Conservation (phyloP, 192 early-diverging fungal species). For the Glomus cerebriforme region DNA sequence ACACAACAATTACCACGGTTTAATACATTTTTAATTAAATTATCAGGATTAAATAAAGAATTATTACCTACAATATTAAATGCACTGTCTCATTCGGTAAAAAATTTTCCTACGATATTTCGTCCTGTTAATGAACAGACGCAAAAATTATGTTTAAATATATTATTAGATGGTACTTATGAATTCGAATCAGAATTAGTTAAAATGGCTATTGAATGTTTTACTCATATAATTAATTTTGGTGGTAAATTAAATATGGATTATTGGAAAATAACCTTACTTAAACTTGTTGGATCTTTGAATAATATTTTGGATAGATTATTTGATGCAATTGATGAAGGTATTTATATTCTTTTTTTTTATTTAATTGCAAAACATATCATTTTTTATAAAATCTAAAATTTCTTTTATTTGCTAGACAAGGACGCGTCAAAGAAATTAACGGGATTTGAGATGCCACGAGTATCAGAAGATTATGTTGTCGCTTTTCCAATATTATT, state of each 20-base stretch:
- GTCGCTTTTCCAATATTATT: constrained; percentile 43
- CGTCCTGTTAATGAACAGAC: constrained; percentile 46
- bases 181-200: constrained; percentile 38
- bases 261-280: constrained; percentile 46
- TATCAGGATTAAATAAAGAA: constrained; percentile 43
- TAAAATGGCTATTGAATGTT: constrained; percentile 42
- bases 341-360: constrained; percentile 26
- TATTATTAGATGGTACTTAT: constrained; percentile 49
- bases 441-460: constrained; percentile 38
- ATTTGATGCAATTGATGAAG: constrained; percentile 58
- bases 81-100: constrained; percentile 47
- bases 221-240: constrained; percentile 42
- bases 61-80: constrained; percentile 49
- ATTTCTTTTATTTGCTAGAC: background rate
- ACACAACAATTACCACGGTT: constrained; percentile 54
- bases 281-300: constrained; percentile 49
- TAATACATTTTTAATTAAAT: constrained; percentile 45
- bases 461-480: constrained; percentile 46
- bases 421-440: constrained; percentile 29
- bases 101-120: constrained; percentile 52
- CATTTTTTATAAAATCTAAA: constrained; percentile 17
- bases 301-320: constrained; percentile 49
- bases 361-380: background rate
- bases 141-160: constrained; percentile 48
- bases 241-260: constrained; percentile 45